A percentile compares a stretch with the other conserved stretches of the same genome.
These are phyloP conservation scores for Nelumbo lutea DNA, from an alignment of 164 flowering plant genomes.

Conservation along the genomic window DNA sequence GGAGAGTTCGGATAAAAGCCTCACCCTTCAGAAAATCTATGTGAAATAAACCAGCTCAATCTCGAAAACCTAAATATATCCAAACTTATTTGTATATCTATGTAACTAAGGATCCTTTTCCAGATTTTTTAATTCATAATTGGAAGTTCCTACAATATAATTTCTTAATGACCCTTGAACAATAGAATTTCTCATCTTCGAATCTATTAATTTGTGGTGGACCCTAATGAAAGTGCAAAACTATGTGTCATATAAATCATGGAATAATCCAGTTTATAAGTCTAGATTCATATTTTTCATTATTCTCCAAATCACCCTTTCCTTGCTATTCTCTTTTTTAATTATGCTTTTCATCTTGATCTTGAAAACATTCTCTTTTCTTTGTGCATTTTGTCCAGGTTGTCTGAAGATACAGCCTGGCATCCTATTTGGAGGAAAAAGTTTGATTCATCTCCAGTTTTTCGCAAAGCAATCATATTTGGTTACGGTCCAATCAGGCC, in stretches of 20 bases:
- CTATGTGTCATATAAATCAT: not conserved
- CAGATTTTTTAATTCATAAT: too few relatives aligned
- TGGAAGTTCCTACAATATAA: too few relatives aligned
- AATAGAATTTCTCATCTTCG: too few relatives aligned
- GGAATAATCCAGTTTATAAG: not conserved
- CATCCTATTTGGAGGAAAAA: constrained; percentile 63
- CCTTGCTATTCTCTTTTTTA: not conserved
- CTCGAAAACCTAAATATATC: too few relatives aligned
- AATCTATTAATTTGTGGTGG: too few relatives aligned
- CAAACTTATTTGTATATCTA: too few relatives aligned
- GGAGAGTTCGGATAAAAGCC: too few relatives aligned
- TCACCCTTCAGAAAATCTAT: too few relatives aligned
- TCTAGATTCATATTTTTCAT: not conserved
- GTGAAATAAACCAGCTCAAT: too few relatives aligned
- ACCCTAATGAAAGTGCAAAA: not conserved
- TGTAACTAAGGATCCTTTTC: too few relatives aligned
- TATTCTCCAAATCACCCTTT: not conserved
- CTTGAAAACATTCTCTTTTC: not conserved
- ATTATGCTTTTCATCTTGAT: not conserved
- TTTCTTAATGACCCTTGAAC: too few relatives aligned
- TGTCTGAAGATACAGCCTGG: constrained; percentile 90
- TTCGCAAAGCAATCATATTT: constrained; percentile 66
- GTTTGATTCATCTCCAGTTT: constrained; percentile 47
- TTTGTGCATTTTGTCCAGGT: constrained; percentile 33
- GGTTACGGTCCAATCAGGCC: constrained; percentile 86